A percentile compares a stretch with the other conserved stretches of the same genome.
These are phyloP conservation scores for Osmanthus fragrans DNA, from an alignment of 257 asterid genomes.

Conservation along the genomic window DNA sequence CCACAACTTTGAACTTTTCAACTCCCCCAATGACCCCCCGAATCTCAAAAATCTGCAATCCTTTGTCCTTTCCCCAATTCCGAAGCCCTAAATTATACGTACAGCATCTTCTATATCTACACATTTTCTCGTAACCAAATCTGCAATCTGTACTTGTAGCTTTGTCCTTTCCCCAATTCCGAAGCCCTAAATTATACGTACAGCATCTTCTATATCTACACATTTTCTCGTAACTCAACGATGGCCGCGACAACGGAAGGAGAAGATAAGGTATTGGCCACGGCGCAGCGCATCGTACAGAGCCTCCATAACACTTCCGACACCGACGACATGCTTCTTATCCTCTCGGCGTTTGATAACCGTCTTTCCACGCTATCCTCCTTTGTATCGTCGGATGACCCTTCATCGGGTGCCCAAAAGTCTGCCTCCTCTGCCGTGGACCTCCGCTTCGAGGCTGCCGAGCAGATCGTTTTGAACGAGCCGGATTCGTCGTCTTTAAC, in stretches of 20 bases:
- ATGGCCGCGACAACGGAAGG: slow-evolving; percentile 76
- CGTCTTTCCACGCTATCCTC: slow-evolving; percentile 74
- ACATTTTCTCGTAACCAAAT: not conserved
- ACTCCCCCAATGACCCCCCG: not conserved
- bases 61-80: not conserved
- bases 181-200: not conserved
- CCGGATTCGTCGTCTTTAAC: slow-evolving; percentile 42
- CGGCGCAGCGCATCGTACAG: slow-evolving; percentile 92
- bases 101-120: not conserved
- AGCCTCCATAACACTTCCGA: slow-evolving; percentile 68
- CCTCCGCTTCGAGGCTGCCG: slow-evolving; percentile 60
- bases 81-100: not conserved
- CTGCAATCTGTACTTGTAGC: no score
- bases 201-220: not conserved
- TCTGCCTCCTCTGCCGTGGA: slow-evolving; percentile 21
- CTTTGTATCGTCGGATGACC: slow-evolving; percentile 36
- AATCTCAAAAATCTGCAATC: not conserved
- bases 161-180: not conserved
- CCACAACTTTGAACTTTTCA: not conserved
- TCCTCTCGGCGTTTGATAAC: slow-evolving; percentile 72
- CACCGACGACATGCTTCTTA: slow-evolving; percentile 72
- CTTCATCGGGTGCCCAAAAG: not conserved
- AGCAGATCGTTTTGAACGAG: slow-evolving; percentile 46
- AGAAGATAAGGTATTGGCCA: slow-evolving; percentile 77
- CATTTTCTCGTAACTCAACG: not conserved